Conservation (phyloP, 352 stramenopile genomes). For the Phytophthora foliorum region DNA sequence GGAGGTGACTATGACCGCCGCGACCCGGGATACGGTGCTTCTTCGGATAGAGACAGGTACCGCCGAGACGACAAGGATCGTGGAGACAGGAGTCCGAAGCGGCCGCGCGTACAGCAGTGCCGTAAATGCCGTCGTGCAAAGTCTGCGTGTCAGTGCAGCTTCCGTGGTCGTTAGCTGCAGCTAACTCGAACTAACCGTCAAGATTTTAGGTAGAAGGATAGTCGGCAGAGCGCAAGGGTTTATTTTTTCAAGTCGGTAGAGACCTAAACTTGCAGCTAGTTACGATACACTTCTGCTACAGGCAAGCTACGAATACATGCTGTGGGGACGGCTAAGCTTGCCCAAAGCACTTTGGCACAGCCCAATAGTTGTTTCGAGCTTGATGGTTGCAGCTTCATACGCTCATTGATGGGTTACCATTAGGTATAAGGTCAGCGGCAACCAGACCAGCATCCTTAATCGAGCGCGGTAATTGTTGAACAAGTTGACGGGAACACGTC, state of each 20-base stretch:
- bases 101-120: slow-evolving; percentile 54
- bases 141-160: slow-evolving; percentile 64
- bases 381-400: slow-evolving; percentile 23
- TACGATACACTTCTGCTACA: slow-evolving; percentile 1
- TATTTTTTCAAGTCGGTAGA: slow-evolving; percentile 5
- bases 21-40: slow-evolving; percentile 39
- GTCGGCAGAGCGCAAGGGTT: slow-evolving; percentile 5
- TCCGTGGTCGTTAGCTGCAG: slow-evolving; percentile 38
- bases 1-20: slow-evolving; percentile 33
- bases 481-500: slow-evolving; percentile 60
- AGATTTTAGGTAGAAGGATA: neutral
- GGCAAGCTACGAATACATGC: slow-evolving; percentile 40
- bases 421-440: too few species aligned
- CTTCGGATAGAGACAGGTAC: slow-evolving; percentile 40
- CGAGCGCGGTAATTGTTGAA: slow-evolving; percentile 51
- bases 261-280: slow-evolving; percentile 4
- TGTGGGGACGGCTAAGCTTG: slow-evolving; percentile 38
- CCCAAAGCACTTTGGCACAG: slow-evolving; percentile 38
- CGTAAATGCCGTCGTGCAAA: slow-evolving; percentile 64
- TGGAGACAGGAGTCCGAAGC: slow-evolving; percentile 53
- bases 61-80: slow-evolving; percentile 39
- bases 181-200: slow-evolving; percentile 1
- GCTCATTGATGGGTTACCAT: too few species aligned
- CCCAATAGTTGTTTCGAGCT: slow-evolving; percentile 32
- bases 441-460: slow-evolving; percentile 27